Conservation (phyloP, 257 asterid genomes). For the Solanum ahanhuiri region DNA sequence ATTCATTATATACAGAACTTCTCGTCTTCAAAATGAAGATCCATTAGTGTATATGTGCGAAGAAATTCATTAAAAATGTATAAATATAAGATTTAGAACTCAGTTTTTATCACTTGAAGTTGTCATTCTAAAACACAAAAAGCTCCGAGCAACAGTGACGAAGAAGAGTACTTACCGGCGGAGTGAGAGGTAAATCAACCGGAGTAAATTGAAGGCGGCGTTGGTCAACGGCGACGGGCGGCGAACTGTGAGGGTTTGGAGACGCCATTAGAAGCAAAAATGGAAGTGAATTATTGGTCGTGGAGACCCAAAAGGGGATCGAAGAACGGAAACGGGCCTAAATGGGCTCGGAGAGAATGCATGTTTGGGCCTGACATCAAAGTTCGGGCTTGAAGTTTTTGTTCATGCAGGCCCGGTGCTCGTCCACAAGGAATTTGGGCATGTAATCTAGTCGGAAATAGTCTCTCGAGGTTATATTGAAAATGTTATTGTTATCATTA, state of each 20-base stretch:
- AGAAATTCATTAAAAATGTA: not conserved
- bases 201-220: not conserved
- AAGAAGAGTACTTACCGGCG: constrained; percentile 4
- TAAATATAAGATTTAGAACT: not conserved
- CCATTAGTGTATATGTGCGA: not conserved
- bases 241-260: constrained; percentile 1
- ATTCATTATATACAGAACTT: not conserved
- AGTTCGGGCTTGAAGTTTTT: constrained; percentile 4
- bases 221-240: constrained; percentile 1
- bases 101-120: not conserved
- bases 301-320: not conserved
- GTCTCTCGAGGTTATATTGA: too few species aligned
- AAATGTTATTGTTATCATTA: too few species aligned
- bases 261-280: not conserved
- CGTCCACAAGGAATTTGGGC: not conserved
- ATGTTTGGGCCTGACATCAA: constrained; percentile 3
- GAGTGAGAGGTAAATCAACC: constrained; percentile 1
- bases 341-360: constrained; percentile 5
- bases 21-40: not conserved
- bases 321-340: constrained; percentile 5
- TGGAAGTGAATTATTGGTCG: not conserved
- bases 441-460: too few species aligned
- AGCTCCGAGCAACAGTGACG: not conserved
- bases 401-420: constrained; percentile 9
- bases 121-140: not conserved